Evolutionary conservation across 2,329 filamentous ascomycete genomes (phyloP).

Genomic region (Drechmeria coniospora): DNA sequence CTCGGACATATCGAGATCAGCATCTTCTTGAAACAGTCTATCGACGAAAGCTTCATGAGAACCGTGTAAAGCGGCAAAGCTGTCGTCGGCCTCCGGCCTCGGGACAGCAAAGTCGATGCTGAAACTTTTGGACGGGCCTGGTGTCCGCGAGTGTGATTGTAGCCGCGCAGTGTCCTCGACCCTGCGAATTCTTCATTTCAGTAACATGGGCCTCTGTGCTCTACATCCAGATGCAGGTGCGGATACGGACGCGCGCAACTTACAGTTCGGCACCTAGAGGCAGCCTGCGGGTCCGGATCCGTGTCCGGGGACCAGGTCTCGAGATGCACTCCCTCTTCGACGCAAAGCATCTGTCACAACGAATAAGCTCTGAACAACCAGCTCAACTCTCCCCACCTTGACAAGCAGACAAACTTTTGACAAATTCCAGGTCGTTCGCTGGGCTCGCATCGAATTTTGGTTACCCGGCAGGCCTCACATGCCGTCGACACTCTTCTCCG

Average conservation of each 20-base stretch:
- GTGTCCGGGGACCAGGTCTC: conserved; percentile 32
- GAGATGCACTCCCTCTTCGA: conserved; percentile 39
- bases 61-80: conserved; percentile 26
- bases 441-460: conserved; percentile 37
- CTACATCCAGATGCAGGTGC: too few species aligned
- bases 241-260: too few species aligned
- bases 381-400: neutral
- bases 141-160: too few species aligned
- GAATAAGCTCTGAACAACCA: neutral
- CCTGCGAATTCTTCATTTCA: too few species aligned
- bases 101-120: conserved; percentile 35
- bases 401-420: conserved; percentile 27
- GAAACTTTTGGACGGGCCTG: conserved; percentile 32
- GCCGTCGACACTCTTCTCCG: conserved; percentile 22
- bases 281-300: too few species aligned
- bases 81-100: conserved; percentile 20
- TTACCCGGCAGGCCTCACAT: conserved; percentile 37
- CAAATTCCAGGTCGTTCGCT: conserved; percentile 32
- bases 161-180: too few species aligned
- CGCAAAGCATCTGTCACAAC: conserved; percentile 27
- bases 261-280: too few species aligned
- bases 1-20: conserved; percentile 7
- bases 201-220: too few species aligned
- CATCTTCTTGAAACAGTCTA: conserved; percentile 18
- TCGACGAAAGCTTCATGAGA: conserved; percentile 27